Percentiles rank a stretch among this genome's conserved stretches.
Conservation (phyloP, 768 basidiomycete genomes). For the Hemileccinum impolitum region DNA sequence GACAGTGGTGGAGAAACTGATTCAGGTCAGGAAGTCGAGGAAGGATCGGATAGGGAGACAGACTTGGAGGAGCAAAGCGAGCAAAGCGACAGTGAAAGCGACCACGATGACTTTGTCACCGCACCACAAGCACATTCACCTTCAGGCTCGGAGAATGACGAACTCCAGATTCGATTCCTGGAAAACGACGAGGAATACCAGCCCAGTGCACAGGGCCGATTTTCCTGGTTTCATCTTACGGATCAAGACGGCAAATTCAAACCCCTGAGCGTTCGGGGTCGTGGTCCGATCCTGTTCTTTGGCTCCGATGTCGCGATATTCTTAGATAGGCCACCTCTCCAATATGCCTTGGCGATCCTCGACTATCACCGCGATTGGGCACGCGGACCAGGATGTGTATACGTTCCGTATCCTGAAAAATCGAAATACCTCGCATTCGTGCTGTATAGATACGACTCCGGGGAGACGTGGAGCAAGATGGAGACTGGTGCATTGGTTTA, state of each 20-base stretch:
- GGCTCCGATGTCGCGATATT: too few relatives aligned
- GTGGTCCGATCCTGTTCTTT: not conserved
- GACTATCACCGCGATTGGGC: slow-evolving; percentile 9
- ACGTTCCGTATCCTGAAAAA: slow-evolving; percentile 1
- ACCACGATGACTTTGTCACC: not conserved
- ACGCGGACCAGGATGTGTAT: slow-evolving; percentile 3
- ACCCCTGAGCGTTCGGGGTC: slow-evolving; percentile 1
- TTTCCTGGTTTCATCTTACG: slow-evolving; percentile 7
- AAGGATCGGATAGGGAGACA: not conserved
- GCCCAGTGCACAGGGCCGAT: not conserved
- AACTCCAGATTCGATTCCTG: slow-evolving; percentile 1
- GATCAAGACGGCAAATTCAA: slow-evolving; percentile 1
- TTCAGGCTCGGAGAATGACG: not conserved
- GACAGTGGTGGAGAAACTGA: not conserved
- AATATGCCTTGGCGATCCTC: slow-evolving; percentile 7
- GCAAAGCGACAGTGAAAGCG: not conserved
- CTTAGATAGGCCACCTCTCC: too few relatives aligned
- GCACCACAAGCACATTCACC: not conserved
- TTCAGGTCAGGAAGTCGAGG: not conserved
- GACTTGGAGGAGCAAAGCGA: not conserved
- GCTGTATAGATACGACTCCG: slow-evolving; percentile 3
- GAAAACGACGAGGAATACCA: slow-evolving; percentile 1
- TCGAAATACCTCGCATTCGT: slow-evolving; percentile 7
- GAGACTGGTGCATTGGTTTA: slow-evolving; percentile 2
- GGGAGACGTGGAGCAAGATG: slow-evolving; percentile 3